A percentile compares a stretch with the other conserved stretches of the same genome.
Conservation (phyloP, 208 protist species). For the Acanthamoeba triangularis region DNA sequence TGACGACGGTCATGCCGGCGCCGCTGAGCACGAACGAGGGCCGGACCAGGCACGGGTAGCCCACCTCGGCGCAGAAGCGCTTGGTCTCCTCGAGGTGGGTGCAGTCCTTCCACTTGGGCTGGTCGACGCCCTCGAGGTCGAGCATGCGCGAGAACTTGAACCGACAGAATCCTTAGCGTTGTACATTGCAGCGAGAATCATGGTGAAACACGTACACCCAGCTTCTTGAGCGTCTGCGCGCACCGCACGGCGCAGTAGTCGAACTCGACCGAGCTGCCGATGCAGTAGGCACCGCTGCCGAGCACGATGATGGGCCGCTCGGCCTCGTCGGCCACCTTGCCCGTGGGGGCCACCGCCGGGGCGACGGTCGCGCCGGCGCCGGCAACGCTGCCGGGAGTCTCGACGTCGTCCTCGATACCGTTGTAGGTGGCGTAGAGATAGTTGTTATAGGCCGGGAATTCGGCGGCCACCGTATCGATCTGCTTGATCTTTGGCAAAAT, state of each 20-base stretch:
- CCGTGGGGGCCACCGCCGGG: constrained; percentile 81
- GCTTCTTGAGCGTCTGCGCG: constrained; percentile 95
- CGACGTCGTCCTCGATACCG: constrained; percentile 76
- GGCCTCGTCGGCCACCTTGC: constrained; percentile 27
- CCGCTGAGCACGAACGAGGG: constrained; percentile 94
- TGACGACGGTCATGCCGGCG: constrained; percentile 34
- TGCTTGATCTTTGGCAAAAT: constrained; percentile 96
- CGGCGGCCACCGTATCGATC: constrained; percentile 97
- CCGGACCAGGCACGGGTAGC: constrained; percentile 93
- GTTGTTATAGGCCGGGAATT: constrained; percentile 97
- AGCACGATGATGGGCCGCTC: constrained; percentile 95
- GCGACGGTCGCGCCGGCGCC: neutral
- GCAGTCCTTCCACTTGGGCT: constrained; percentile 98
- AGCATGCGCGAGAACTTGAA: constrained; percentile 91
- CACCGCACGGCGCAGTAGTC: constrained; percentile 98
- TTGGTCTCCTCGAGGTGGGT: constrained; percentile 95
- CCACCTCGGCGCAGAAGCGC: constrained; percentile 93
- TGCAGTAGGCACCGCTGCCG: constrained; percentile 98
- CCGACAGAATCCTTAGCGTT: no score
- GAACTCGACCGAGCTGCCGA: constrained; percentile 98
- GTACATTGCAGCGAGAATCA: constrained; percentile 91
- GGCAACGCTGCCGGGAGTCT: no score
- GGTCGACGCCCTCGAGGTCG: constrained; percentile 92
- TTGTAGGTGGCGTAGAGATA: constrained; percentile 98
- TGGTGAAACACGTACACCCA: constrained; percentile 94